Evolutionary conservation across 2,329 filamentous ascomycete genomes (phyloP).

Genomic region (Ophiostoma fasciatum): DNA sequence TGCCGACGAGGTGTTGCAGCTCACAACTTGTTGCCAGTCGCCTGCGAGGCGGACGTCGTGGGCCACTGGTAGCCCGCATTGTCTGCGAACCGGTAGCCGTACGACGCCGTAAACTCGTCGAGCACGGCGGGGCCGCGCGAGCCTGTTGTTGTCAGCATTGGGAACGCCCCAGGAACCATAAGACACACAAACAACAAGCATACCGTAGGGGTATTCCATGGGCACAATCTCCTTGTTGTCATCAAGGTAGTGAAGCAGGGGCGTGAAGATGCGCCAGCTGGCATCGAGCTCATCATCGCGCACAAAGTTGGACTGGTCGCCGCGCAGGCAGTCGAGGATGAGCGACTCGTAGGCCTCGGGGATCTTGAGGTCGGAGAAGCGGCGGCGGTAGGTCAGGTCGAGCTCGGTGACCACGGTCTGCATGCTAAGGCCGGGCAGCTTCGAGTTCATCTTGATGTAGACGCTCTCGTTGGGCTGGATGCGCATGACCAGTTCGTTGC

Average conservation of each 20-base stretch:
- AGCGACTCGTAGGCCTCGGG: conserved; percentile 97
- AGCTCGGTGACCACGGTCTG: conserved; percentile 98
- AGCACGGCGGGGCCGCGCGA: conserved; percentile 92
- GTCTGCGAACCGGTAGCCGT: conserved; percentile 98
- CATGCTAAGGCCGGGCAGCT: conserved; percentile 96
- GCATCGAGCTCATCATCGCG: conserved; percentile 93
- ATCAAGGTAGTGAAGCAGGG: conserved; percentile 92
- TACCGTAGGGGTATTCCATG: conserved; percentile 99
- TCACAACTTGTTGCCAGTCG: conserved; percentile 63
- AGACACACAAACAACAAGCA: conserved; percentile 20
- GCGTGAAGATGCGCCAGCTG: conserved; percentile 97
- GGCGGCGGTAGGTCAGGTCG: conserved; percentile 91
- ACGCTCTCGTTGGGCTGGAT: conserved; percentile 99
- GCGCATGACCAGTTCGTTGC: conserved; percentile 97
- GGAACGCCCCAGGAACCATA: background rate
- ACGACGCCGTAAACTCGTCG: conserved; percentile 95
- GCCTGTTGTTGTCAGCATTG: conserved; percentile 39
- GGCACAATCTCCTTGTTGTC: conserved; percentile 99
- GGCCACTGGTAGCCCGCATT: conserved; percentile 94
- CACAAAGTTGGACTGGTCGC: conserved; percentile 98
- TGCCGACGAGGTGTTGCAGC: conserved; percentile 22
- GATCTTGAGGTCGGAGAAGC: conserved; percentile 98
- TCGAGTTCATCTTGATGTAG: conserved; percentile 99
- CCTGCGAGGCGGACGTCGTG: conserved; percentile 49
- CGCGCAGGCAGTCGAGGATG: conserved; percentile 94